phyloP scores from a whole-genome alignment of 176 grass and related monocot genomes.

The Juncus effusus region DNA sequence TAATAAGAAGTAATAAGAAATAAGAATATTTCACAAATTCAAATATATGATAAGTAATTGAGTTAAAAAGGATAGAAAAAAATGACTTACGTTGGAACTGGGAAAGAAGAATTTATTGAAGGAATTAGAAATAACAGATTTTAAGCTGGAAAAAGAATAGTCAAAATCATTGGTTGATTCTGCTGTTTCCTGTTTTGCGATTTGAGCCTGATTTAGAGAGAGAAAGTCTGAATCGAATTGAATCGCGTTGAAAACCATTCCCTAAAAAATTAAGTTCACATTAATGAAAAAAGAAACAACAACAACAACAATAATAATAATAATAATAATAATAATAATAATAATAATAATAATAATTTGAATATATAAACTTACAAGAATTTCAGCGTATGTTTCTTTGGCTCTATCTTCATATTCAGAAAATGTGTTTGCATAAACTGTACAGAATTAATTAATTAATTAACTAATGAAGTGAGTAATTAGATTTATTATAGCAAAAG shows the following conservation, averaged over 20 bases:
- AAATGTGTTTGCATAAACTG: constrained; percentile 57
- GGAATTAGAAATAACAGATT: constrained; percentile 34
- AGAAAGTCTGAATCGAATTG: constrained; percentile 61
- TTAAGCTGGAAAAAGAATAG: constrained; percentile 35
- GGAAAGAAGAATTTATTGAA: constrained; percentile 57
- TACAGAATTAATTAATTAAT: neutral
- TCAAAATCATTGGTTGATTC: constrained; percentile 9
- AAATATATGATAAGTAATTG: neutral
- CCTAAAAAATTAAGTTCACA: constrained; percentile 37
- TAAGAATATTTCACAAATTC: neutral
- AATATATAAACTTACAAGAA: constrained; percentile 46
- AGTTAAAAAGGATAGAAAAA: neutral
- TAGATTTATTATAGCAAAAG: neutral
- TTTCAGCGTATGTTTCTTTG: constrained; percentile 72
- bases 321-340: neutral
- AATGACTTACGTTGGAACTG: constrained; percentile 45
- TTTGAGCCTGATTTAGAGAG: constrained; percentile 25
- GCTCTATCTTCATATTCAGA: constrained; percentile 61
- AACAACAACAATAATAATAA: neutral
- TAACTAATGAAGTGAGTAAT: neutral
- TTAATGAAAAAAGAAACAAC: neutral
- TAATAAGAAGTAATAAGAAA: constrained; percentile 5
- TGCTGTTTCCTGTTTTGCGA: constrained; percentile 27
- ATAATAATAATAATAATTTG: neutral
- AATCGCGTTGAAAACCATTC: constrained; percentile 73